Evolutionary conservation across 768 basidiomycete genomes (phyloP).

Genomic region (Psilocybe sp.): DNA sequence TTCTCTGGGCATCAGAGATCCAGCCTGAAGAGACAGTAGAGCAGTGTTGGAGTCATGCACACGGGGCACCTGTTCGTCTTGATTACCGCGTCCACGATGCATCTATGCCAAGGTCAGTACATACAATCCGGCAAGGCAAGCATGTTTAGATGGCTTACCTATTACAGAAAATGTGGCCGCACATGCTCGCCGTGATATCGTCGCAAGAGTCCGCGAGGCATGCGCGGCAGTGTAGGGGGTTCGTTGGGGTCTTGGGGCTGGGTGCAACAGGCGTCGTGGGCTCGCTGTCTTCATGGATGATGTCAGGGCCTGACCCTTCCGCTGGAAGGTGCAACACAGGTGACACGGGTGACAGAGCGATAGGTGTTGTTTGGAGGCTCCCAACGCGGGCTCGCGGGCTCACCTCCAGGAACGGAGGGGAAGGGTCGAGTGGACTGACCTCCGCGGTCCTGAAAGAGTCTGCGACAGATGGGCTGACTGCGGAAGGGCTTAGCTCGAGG

Average conservation of each 20-base stretch:
- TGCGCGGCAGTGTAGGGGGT: conserved; percentile 45
- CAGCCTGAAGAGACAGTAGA: conserved; percentile 57
- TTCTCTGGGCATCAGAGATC: conserved; percentile 41
- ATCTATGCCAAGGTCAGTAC: conserved; percentile 33
- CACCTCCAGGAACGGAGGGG: neutral
- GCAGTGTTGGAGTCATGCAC: conserved; percentile 45
- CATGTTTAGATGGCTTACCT: conserved; percentile 30
- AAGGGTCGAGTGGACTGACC: conserved; percentile 1
- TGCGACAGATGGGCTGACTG: neutral
- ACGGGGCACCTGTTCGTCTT: conserved; percentile 48
- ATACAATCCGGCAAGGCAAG: too few species aligned
- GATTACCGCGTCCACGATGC: conserved; percentile 49
- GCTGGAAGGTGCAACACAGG: neutral
- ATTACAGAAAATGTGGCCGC: conserved; percentile 63
- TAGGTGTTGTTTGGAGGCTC: conserved; percentile 4
- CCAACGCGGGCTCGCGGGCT: conserved; percentile 1
- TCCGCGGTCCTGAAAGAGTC: neutral
- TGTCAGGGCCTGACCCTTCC: neutral
- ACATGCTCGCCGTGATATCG: conserved; percentile 56
- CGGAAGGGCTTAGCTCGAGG: neutral
- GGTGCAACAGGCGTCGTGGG: neutral
- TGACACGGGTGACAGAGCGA: conserved; percentile 8
- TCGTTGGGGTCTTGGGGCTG: conserved; percentile 8
- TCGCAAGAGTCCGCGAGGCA: conserved; percentile 48
- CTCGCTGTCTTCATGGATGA: too few species aligned